Conservation (phyloP, 1,284 basidiomycete species). For the Tremellales sp. region DNA sequence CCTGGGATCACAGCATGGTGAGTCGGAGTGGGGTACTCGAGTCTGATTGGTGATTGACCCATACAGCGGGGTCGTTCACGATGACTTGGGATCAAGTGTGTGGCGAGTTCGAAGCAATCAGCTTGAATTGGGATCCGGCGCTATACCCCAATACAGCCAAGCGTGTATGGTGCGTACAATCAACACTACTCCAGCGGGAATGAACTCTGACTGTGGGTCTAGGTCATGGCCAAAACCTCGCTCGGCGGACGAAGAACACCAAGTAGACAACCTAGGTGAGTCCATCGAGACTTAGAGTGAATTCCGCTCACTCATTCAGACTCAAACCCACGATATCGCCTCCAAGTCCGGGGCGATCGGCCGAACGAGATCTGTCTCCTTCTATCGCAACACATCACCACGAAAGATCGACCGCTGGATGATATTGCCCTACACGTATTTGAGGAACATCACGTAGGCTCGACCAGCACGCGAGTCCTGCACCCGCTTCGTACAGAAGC, state of each 20-base stretch:
- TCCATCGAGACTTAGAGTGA: too few relatives aligned
- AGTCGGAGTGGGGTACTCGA: background rate
- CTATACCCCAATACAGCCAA: conserved; percentile 55
- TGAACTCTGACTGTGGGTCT: conserved; percentile 1
- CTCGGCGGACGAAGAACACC: too few relatives aligned
- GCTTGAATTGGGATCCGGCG: conserved; percentile 80
- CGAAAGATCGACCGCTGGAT: conserved; percentile 57
- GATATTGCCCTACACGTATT: conserved; percentile 67
- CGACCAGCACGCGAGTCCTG: conserved; percentile 3
- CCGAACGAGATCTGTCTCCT: conserved; percentile 65
- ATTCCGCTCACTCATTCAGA: conserved; percentile 2
- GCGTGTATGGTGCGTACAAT: conserved; percentile 67
- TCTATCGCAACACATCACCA: conserved; percentile 67
- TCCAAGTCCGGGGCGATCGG: conserved; percentile 13
- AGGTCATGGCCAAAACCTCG: conserved; percentile 57
- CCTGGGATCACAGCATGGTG: background rate
- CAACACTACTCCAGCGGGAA: background rate
- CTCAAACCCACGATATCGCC: conserved; percentile 23
- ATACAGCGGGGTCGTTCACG: conserved; percentile 17
- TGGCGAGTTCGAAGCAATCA: conserved; percentile 71
- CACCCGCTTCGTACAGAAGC: conserved; percentile 7
- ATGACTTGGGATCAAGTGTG: conserved; percentile 69
- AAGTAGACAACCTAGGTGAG: too few relatives aligned
- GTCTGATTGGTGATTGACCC: background rate
- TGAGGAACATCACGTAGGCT: conserved; percentile 25